These are phyloP conservation scores for Metschnikowia arizonensis DNA, from an alignment of 805 yeast genomes.

Conservation along the genomic window DNA sequence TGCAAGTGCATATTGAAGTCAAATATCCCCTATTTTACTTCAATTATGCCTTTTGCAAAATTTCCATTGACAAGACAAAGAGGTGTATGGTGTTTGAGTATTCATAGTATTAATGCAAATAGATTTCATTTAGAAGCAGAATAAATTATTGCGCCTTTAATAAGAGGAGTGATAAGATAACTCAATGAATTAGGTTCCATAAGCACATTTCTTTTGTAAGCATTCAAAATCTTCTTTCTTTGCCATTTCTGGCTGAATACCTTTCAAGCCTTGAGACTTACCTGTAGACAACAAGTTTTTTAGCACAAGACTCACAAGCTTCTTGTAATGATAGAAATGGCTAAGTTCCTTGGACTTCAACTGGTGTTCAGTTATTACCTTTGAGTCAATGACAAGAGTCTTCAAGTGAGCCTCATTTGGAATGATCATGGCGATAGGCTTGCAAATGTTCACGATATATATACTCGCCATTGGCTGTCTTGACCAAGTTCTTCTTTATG, in stretches of 20 bases:
- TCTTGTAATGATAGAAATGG: conserved; percentile 53
- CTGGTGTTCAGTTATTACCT: conserved; percentile 45
- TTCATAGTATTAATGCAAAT: not conserved
- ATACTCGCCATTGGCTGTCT: conserved; percentile 95
- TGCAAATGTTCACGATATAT: conserved; percentile 89
- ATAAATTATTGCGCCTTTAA: not conserved
- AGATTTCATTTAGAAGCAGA: not conserved
- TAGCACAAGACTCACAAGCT: conserved; percentile 51
- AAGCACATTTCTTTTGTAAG: conserved; percentile 63
- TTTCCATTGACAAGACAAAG: conserved; percentile 35
- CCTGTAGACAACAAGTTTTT: conserved; percentile 70
- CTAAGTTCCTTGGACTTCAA: conserved; percentile 41
- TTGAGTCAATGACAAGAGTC: conserved; percentile 50
- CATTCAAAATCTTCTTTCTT: conserved; percentile 79
- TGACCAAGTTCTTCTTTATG: conserved; percentile 92
- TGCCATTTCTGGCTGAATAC: conserved; percentile 94
- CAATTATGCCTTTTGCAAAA: conserved; percentile 50
- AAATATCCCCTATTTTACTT: conserved; percentile 54
- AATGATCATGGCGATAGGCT: conserved; percentile 87
- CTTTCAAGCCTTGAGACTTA: conserved; percentile 70
- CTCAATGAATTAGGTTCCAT: conserved; percentile 21
- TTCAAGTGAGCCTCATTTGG: conserved; percentile 70
- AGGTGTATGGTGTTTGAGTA: conserved; percentile 31
- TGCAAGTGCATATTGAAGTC: conserved; percentile 67
- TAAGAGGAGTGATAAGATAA: not conserved